Evolutionary conservation across 2,329 filamentous ascomycete species (phyloP).

Genomic region (Fusarium siculi): DNA sequence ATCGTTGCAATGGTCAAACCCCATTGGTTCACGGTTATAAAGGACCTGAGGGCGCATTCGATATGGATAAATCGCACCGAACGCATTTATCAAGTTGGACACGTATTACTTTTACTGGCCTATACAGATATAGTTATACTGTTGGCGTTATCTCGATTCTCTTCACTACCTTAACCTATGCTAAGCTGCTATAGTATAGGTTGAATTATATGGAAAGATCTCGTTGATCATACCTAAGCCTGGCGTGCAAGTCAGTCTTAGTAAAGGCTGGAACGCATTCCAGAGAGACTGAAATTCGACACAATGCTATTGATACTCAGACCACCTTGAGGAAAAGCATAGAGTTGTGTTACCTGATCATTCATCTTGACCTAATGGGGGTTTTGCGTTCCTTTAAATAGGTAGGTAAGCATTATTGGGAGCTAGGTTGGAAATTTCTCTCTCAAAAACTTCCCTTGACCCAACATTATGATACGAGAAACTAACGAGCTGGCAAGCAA

Average conservation of each 20-base stretch:
- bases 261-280: background rate
- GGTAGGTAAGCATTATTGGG: background rate
- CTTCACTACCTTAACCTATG: no score
- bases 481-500: background rate
- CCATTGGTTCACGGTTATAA: slow-evolving; percentile 49
- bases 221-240: background rate
- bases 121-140: background rate
- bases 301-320: background rate
- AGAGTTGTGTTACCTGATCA: background rate
- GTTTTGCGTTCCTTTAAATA: background rate
- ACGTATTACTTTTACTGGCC: background rate
- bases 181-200: no score
- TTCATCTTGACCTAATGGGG: background rate
- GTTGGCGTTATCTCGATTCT: background rate
- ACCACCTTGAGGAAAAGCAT: background rate
- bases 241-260: background rate
- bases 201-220: background rate
- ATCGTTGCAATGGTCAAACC: slow-evolving; percentile 5
- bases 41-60: slow-evolving; percentile 47
- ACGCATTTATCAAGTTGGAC: background rate
- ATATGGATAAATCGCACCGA: slow-evolving; percentile 52
- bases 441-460: no score
- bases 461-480: background rate
- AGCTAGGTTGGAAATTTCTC: background rate
- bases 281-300: background rate